Percentiles rank a stretch among this genome's conserved stretches.
phyloP scores from a whole-genome alignment of 2,329 filamentous ascomycete species.

The Curvularia spicifera region DNA sequence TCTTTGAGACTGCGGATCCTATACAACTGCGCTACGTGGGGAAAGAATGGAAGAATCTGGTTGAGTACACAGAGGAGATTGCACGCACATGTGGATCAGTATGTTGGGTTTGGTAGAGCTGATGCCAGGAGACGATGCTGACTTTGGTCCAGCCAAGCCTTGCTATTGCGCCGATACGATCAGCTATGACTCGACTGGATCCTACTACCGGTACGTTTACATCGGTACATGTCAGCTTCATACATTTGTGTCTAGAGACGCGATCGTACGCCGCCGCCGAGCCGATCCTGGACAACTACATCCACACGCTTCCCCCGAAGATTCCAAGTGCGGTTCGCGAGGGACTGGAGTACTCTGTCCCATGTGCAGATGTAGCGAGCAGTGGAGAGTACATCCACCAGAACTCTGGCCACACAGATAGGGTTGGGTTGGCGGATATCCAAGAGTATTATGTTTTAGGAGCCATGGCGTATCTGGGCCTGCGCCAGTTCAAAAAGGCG shows the following conservation, averaged over 20 bases:
- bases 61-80: constrained; percentile 50
- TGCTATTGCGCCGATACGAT: constrained; percentile 50
- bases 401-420: constrained; percentile 63
- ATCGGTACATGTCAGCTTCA: constrained; percentile 64
- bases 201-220: constrained; percentile 71
- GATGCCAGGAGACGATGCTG: neutral
- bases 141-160: constrained; percentile 38
- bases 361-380: constrained; percentile 51
- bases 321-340: constrained; percentile 40
- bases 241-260: constrained; percentile 63
- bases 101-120: constrained; percentile 20
- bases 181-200: constrained; percentile 70
- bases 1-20: constrained; percentile 59
- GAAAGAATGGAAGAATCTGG: constrained; percentile 54
- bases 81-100: constrained; percentile 42
- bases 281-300: constrained; percentile 67
- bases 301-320: constrained; percentile 67
- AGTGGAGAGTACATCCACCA: constrained; percentile 66
- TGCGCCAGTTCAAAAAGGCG: constrained; percentile 53
- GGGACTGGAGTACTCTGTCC: constrained; percentile 48
- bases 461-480: constrained; percentile 56
- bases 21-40: constrained; percentile 63
- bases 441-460: constrained; percentile 61
- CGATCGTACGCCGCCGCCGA: constrained; percentile 62
- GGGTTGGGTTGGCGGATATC: constrained; percentile 61